phyloP scores from a whole-genome alignment of 306 rosid species.

The Vigna trinervia region DNA sequence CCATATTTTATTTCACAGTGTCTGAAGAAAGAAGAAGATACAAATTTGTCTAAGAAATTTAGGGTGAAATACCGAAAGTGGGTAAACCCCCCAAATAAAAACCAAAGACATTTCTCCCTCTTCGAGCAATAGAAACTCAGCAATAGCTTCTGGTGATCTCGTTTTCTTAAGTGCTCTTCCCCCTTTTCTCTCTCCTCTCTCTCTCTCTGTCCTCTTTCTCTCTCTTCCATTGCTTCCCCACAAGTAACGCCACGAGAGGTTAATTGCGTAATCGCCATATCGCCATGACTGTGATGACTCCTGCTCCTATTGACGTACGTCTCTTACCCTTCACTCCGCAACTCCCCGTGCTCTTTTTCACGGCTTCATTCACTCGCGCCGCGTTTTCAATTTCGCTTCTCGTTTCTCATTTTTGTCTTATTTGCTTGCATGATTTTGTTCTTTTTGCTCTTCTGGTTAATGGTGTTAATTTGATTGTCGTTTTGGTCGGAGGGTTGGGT shows the following conservation, averaged over 20 bases:
- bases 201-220: constrained; percentile 18
- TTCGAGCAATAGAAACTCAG: constrained; percentile 31
- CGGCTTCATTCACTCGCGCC: constrained; percentile 30
- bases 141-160: constrained; percentile 56
- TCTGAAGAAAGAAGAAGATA: not conserved
- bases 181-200: constrained; percentile 37
- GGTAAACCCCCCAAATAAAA: constrained; percentile 49
- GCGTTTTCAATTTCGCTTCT: constrained; percentile 38
- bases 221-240: constrained; percentile 50
- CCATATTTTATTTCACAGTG: not conserved
- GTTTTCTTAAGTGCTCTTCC: constrained; percentile 38
- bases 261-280: constrained; percentile 59
- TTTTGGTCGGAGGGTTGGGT: constrained; percentile 23
- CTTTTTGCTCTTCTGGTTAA: not conserved
- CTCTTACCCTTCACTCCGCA: constrained; percentile 40
- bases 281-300: constrained; percentile 76
- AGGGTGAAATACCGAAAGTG: constrained; percentile 42
- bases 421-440: constrained; percentile 20
- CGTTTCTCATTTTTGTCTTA: not conserved
- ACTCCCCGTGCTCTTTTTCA: constrained; percentile 17
- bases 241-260: constrained; percentile 41
- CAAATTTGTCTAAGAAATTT: not conserved
- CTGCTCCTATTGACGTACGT: constrained; percentile 80
- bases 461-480: constrained; percentile 46
- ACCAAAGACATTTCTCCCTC: constrained; percentile 41